phyloP scores from a whole-genome alignment of 2,329 filamentous ascomycete species.

The Rosellinia necatrix region DNA sequence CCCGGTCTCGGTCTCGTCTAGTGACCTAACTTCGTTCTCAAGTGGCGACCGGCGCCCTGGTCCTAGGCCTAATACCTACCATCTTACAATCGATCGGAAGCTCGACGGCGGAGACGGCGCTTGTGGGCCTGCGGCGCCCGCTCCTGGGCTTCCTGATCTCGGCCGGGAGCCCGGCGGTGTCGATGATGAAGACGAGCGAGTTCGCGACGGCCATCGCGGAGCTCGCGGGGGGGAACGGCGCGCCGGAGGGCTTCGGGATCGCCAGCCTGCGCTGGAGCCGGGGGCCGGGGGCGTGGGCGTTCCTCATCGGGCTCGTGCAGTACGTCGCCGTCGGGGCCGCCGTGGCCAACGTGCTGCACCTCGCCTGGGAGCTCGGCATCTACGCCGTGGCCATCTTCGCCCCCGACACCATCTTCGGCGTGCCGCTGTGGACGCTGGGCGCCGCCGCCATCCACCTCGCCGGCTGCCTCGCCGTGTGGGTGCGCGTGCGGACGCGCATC shows the following conservation, averaged over 20 bases:
- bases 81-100: slow-evolving; percentile 30
- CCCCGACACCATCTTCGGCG: slow-evolving; percentile 30
- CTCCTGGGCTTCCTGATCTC: slow-evolving; percentile 28
- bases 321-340: slow-evolving; percentile 32
- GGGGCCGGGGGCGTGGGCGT: slow-evolving; percentile 1
- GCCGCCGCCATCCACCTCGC: slow-evolving; percentile 32
- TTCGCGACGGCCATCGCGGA: slow-evolving; percentile 15
- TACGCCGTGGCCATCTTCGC: slow-evolving; percentile 36
- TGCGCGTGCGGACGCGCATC: slow-evolving; percentile 22
- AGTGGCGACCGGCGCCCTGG: slow-evolving; percentile 29
- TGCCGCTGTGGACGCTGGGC: slow-evolving; percentile 36
- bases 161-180: slow-evolving; percentile 28
- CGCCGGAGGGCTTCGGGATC: slow-evolving; percentile 11
- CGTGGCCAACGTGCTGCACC: slow-evolving; percentile 34
- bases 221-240: slow-evolving; percentile 14
- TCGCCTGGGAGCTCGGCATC: slow-evolving; percentile 36
- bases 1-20: not conserved
- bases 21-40: not conserved
- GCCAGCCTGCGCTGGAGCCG: slow-evolving; percentile 12
- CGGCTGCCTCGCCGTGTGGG: slow-evolving; percentile 21
- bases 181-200: slow-evolving; percentile 25
- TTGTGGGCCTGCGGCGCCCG: slow-evolving; percentile 25
- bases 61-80: slow-evolving; percentile 31
- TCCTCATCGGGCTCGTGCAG: slow-evolving; percentile 21
- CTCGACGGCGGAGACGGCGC: slow-evolving; percentile 28